Conservation (phyloP, 2,329 filamentous ascomycete species). For the Aspergillus persii region DNA sequence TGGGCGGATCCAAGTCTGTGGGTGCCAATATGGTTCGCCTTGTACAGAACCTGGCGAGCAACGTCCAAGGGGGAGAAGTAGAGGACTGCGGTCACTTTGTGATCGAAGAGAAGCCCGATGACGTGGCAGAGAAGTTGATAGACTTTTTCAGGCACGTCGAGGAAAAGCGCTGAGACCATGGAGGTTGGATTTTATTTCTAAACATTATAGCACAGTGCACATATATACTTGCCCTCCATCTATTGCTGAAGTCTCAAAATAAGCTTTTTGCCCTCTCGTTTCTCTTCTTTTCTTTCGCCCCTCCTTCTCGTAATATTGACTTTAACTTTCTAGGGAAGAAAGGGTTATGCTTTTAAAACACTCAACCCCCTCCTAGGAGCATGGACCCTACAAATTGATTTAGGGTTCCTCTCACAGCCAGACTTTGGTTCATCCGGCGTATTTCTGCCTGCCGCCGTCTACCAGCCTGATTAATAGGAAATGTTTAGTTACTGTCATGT, state of each 20-base stretch:
- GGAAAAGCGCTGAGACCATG: background rate
- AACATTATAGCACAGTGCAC: background rate
- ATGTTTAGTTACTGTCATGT: no score
- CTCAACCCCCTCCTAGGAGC: background rate
- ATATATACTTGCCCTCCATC: background rate
- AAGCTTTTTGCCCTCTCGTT: no score
- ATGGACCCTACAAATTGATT: background rate
- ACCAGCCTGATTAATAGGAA: no score
- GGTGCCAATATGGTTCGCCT: constrained; percentile 13
- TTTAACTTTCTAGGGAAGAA: background rate
- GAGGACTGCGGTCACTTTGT: constrained; percentile 27
- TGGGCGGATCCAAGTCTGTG: constrained; percentile 15
- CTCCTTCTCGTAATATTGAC: no score
- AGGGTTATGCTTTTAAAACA: background rate
- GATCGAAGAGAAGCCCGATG: constrained; percentile 25
- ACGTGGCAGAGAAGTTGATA: constrained; percentile 14
- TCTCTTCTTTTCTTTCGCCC: no score
- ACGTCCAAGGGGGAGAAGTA: constrained; percentile 21
- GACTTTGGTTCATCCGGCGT: background rate
- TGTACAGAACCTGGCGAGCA: constrained; percentile 16
- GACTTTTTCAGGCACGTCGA: constrained; percentile 10
- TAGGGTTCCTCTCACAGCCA: background rate
- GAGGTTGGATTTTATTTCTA: no score
- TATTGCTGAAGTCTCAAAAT: no score
- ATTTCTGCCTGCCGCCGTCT: no score